Percentiles rank a stretch among this genome's conserved stretches.
These are phyloP conservation scores for Halteria grandinella DNA, from an alignment of 73 alveolate genomes.

Conservation along the genomic window DNA sequence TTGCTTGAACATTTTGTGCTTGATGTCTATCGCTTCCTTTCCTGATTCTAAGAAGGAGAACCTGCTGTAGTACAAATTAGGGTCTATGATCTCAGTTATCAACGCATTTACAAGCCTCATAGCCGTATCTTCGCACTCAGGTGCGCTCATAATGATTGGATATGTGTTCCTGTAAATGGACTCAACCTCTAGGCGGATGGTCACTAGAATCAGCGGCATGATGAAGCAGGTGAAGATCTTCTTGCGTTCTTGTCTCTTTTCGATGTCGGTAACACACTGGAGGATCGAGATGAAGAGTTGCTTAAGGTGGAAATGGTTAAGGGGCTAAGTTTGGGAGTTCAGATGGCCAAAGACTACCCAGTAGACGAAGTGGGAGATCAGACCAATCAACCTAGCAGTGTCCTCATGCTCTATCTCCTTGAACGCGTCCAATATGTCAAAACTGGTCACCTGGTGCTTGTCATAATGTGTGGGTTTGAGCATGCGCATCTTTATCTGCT, in stretches of 20 bases:
- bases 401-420: conserved; percentile 46
- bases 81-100: conserved; percentile 57
- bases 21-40: conserved; percentile 61
- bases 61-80: conserved; percentile 67
- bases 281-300: conserved; percentile 52
- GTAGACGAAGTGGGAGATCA: conserved; percentile 60
- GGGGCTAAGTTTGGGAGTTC: conserved; percentile 56
- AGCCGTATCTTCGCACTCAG: conserved; percentile 17
- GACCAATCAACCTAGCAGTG: conserved; percentile 62
- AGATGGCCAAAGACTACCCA: conserved; percentile 71
- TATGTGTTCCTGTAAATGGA: conserved; percentile 45
- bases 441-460: conserved; percentile 4
- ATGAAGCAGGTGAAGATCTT: conserved; percentile 38
- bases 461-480: too few species aligned
- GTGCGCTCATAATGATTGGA: background rate
- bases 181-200: conserved; percentile 43
- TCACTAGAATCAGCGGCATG: conserved; percentile 58
- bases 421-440: conserved; percentile 17
- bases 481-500: too few species aligned
- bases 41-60: conserved; percentile 73
- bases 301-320: conserved; percentile 43
- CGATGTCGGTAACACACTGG: conserved; percentile 20
- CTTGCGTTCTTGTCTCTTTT: conserved; percentile 15
- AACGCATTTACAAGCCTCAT: conserved; percentile 52
- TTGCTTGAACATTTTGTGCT: conserved; percentile 13